Evolutionary conservation across 495 filamentous ascomycete species (phyloP), one percentile per base, ranked within the genome.

Genomic region (Friedmanniomyces simplex): DNA sequence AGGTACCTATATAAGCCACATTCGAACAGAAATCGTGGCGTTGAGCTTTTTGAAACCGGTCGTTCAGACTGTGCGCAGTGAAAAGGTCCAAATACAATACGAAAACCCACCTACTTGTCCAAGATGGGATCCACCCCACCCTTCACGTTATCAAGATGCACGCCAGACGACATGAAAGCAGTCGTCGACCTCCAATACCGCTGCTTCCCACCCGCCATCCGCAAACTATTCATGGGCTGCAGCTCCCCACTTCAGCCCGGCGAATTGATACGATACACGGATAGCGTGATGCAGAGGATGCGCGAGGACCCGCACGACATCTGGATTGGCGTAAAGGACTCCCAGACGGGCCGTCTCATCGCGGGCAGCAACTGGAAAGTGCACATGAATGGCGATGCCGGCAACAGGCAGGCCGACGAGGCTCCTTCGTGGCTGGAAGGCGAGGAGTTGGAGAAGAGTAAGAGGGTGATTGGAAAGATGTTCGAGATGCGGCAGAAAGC

Each of bases 361-460:
- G 59, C 59, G 11, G 59, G 18, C 1, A 53, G 47, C 30, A 47
- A 58, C 32, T 62, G 54, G 54, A 45, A 49, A 30, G 47, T 57
- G 12, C 51, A 36, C 28, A 0, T 49, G 10, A 53, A 53, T 43
- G 54, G 59, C 37, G 1, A 34, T 12, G n/a, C 8, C 22, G 32
- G 37, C 24, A 11, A 43, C 28, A n/a, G 18, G 18, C 18, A 46
- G 7, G 54, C 41, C 18, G 47, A 53, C 1, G 37, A 32, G 21
- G 20, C 42, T 8, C 48, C 54, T 2, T 5, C 13, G 20, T 57
- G 54, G 54, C 39, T 62, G 8, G 48, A 52, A n/a, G 54, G 48
- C 24, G 50, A 62, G 30, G 46, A 34, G 26, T 7, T 13, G 34
- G 54, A 52, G 41, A 41, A 3, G 14, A 11, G 2, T 10, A 13